phyloP scores from a whole-genome alignment of 306 rosid genomes.

The Rosa lucieae region DNA sequence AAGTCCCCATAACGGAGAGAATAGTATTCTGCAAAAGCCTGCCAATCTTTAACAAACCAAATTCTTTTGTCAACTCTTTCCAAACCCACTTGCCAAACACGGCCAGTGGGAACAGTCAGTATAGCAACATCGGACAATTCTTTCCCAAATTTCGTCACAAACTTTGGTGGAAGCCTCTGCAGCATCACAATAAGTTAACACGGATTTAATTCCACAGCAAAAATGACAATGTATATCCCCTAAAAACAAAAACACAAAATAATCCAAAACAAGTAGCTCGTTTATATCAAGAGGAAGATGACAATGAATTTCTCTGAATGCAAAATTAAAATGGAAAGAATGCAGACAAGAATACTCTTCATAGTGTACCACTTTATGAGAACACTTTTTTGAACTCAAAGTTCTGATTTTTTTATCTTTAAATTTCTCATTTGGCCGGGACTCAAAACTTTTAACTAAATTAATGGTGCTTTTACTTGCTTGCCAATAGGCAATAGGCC shows the following conservation, averaged over 20 bases:
- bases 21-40: slow-evolving; percentile 12
- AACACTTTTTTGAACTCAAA: too few species aligned
- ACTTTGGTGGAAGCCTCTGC: slow-evolving; percentile 27
- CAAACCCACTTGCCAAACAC: slow-evolving; percentile 31
- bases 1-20: slow-evolving; percentile 12
- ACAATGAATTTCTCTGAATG: not conserved
- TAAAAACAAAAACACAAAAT: not conserved
- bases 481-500: too few species aligned
- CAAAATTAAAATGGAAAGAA: not conserved
- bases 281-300: not conserved
- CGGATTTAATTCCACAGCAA: not conserved
- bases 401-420: too few species aligned
- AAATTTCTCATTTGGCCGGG: not conserved
- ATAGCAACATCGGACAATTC: not conserved
- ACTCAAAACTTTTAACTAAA: not conserved
- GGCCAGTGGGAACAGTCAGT: slow-evolving; percentile 13
- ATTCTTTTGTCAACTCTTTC: slow-evolving; percentile 2
- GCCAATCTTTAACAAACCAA: slow-evolving; percentile 24
- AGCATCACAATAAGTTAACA: not conserved
- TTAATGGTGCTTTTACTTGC: too few species aligned
- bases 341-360: not conserved
- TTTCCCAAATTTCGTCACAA: slow-evolving; percentile 9
- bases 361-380: too few species aligned
- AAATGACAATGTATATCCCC: not conserved
- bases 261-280: not conserved